A percentile compares a stretch with the other conserved stretches of the same genome.
These are phyloP conservation scores for Ormosia semicastrata DNA, from an alignment of 306 rosid genomes.

Conservation along the genomic window DNA sequence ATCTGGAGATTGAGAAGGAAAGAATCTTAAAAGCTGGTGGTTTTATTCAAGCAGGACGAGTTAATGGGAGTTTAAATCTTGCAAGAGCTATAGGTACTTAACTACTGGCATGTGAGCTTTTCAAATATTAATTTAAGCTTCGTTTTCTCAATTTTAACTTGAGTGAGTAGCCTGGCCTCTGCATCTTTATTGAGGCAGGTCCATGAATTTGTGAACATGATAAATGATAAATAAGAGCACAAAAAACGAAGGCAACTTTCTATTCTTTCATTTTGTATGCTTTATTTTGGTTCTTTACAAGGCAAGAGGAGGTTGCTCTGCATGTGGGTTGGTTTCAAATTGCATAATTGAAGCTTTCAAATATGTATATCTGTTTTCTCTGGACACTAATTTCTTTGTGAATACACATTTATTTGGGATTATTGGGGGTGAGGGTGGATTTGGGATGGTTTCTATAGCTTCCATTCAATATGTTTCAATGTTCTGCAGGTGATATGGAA, in stretches of 20 bases:
- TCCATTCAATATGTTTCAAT: constrained; percentile 14
- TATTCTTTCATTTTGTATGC: background rate
- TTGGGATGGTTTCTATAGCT: constrained; percentile 14
- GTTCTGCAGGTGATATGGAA: constrained; percentile 82
- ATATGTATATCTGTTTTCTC: background rate
- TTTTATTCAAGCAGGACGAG: constrained; percentile 88
- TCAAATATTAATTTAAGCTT: background rate
- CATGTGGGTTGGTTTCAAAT: background rate
- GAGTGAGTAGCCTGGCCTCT: background rate
- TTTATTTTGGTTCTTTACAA: constrained; percentile 16
- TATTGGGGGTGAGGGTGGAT: background rate
- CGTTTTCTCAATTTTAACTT: background rate
- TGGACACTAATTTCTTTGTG: background rate
- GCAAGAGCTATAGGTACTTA: constrained; percentile 87
- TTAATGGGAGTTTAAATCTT: constrained; percentile 93
- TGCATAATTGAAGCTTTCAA: background rate
- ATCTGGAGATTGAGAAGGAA: constrained; percentile 79
- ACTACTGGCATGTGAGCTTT: background rate
- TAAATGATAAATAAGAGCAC: background rate
- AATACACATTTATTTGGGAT: background rate
- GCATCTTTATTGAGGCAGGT: constrained; percentile 8
- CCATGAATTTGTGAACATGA: background rate
- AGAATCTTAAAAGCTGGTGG: constrained; percentile 94
- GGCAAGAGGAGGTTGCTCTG: constrained; percentile 13
- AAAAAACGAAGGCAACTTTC: background rate